phyloP scores from a whole-genome alignment of 2,329 filamentous ascomycete species.

The Ophiostoma sp. region DNA sequence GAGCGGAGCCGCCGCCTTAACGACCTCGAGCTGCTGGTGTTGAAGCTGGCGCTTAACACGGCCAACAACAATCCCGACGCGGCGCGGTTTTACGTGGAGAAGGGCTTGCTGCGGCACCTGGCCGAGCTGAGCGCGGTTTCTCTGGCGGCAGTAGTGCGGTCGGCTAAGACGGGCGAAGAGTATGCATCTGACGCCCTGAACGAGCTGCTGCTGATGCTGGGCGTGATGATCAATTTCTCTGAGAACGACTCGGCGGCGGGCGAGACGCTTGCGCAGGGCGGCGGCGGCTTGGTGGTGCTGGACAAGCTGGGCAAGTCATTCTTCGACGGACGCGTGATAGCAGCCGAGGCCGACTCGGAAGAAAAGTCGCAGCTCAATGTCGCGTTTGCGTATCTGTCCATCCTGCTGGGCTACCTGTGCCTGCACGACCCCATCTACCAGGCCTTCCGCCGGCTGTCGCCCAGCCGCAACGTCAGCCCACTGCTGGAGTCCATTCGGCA shows the following conservation, averaged over 20 bases:
- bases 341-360: conserved; percentile 67
- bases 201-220: conserved; percentile 69
- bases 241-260: conserved; percentile 67
- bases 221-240: conserved; percentile 79
- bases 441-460: conserved; percentile 41
- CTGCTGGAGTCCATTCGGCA: conserved; percentile 51
- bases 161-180: conserved; percentile 44
- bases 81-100: conserved; percentile 63
- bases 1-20: conserved; percentile 32
- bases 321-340: conserved; percentile 59
- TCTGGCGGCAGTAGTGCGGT: conserved; percentile 44
- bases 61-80: conserved; percentile 73
- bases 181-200: conserved; percentile 55
- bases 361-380: conserved; percentile 76
- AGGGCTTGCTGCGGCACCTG: conserved; percentile 47
- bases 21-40: conserved; percentile 44
- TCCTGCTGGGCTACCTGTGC: conserved; percentile 77
- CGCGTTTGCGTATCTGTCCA: conserved; percentile 77
- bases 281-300: conserved; percentile 39
- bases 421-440: conserved; percentile 46
- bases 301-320: conserved; percentile 59
- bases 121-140: conserved; percentile 47
- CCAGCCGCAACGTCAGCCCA: conserved; percentile 41
- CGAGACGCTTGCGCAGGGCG: conserved; percentile 37
- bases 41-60: conserved; percentile 75